phyloP scores from a whole-genome alignment of 2,329 filamentous ascomycete species.

The Microsporum audouinii region DNA sequence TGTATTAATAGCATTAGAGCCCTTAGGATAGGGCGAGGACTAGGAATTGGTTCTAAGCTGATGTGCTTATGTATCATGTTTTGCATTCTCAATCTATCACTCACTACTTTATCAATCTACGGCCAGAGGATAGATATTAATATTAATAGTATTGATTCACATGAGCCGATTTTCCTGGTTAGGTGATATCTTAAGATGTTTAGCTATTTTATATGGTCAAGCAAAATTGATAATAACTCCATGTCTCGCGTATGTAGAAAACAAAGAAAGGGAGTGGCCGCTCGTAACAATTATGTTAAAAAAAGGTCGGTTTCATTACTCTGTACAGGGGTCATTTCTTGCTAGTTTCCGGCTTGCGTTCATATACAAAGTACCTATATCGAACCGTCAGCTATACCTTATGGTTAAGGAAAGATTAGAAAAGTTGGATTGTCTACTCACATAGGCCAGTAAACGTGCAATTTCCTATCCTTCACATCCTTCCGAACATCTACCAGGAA shows the following conservation, averaged over 20 bases:
- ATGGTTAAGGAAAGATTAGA: too few species aligned
- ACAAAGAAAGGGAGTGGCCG: neutral
- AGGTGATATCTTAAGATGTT: neutral
- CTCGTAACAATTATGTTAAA: neutral
- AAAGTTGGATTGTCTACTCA: neutral
- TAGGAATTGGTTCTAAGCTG: neutral
- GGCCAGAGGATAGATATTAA: neutral
- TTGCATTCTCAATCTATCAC: neutral
- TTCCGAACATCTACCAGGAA: conserved; percentile 3
- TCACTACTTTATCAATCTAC: neutral
- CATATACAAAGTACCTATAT: conserved; percentile 20
- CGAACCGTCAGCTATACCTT: neutral
- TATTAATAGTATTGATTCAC: neutral
- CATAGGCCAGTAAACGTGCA: conserved; percentile 9
- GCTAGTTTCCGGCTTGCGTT: neutral
- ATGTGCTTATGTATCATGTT: neutral
- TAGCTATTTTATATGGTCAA: neutral
- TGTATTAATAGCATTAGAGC: neutral
- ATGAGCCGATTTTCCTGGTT: too few species aligned
- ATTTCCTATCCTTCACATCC: conserved; percentile 9
- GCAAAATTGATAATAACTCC: neutral
- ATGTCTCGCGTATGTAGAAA: neutral
- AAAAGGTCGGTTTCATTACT: neutral
- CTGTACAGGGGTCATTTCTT: neutral
- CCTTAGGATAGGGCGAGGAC: neutral